phyloP scores from a whole-genome alignment of 2,329 filamentous ascomycete genomes.

The Penicillium capsulatum region DNA sequence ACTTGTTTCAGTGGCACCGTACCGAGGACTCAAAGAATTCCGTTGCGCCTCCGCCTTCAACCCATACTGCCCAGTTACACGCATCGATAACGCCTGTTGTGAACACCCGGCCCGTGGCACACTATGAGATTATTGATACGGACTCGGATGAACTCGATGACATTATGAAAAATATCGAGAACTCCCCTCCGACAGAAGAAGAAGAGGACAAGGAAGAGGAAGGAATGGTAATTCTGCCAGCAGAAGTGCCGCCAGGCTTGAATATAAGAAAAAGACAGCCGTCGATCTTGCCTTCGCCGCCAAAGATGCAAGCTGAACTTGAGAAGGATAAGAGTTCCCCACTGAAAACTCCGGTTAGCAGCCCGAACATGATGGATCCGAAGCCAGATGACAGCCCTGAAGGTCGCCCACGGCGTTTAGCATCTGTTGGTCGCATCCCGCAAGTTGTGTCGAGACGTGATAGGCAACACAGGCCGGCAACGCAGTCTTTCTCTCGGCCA shows the following conservation, averaged over 20 bases:
- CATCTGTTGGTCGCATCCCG: constrained; percentile 81
- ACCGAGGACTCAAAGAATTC: constrained; percentile 25
- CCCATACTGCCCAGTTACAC: constrained; percentile 33
- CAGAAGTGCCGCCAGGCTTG: constrained; percentile 27
- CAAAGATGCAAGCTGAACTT: constrained; percentile 34
- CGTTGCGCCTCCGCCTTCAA: constrained; percentile 17
- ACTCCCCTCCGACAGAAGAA: constrained; percentile 39
- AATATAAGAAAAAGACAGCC: constrained; percentile 32
- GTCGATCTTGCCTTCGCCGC: constrained; percentile 43
- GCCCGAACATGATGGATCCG: constrained; percentile 21
- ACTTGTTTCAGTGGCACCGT: constrained; percentile 53
- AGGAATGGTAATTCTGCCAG: constrained; percentile 9
- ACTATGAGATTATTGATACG: constrained; percentile 56
- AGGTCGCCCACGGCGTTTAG: constrained; percentile 59
- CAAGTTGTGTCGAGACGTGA: constrained; percentile 66
- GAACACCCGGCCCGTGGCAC: constrained; percentile 48
- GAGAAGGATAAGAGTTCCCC: constrained; percentile 30
- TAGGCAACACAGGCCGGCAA: constrained; percentile 61
- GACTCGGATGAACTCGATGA: constrained; percentile 40
- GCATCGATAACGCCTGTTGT: constrained; percentile 38
- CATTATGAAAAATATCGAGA: constrained; percentile 36
- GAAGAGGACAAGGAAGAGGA: constrained; percentile 14
- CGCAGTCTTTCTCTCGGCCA: constrained; percentile 80
- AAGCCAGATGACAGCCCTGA: constrained; percentile 17
- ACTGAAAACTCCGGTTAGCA: constrained; percentile 36